phyloP scores from a whole-genome alignment of 495 filamentous ascomycete species.

The Penicillium silybi region DNA sequence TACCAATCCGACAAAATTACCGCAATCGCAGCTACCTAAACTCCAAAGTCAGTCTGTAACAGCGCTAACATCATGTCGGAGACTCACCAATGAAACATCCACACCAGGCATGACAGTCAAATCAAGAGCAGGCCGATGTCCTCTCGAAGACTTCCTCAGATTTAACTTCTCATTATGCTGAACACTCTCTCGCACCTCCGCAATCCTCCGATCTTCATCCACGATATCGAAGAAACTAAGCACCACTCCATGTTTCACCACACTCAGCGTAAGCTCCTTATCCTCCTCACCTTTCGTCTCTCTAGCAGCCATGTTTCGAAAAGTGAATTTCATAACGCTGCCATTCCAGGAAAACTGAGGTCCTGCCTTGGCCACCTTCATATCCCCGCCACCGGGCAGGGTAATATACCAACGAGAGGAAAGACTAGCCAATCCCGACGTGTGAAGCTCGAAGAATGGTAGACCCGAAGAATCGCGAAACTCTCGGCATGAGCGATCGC shows the following conservation, averaged over 20 bases:
- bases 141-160: constrained; percentile 7
- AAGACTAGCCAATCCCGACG: constrained; percentile 1
- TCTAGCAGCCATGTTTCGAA: constrained; percentile 22
- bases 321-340: constrained; percentile 21
- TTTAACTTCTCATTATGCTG: constrained; percentile 21
- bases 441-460: constrained; percentile 27
- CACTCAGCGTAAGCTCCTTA: constrained; percentile 17
- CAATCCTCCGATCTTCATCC: constrained; percentile 26
- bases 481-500: constrained; percentile 22
- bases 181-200: constrained; percentile 26
- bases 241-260: constrained; percentile 15
- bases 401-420: constrained; percentile 20
- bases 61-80: neutral
- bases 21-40: constrained; percentile 8
- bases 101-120: constrained; percentile 18
- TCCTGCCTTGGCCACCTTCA: constrained; percentile 11
- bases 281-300: constrained; percentile 16
- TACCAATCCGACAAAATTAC: constrained; percentile 12
- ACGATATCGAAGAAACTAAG: constrained; percentile 20
- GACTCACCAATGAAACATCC: constrained; percentile 25
- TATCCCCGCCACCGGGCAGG: constrained; percentile 18
- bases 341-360: constrained; percentile 11
- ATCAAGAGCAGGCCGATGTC: constrained; percentile 20
- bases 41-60: neutral
- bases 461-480: constrained; percentile 27